Base-by-base conservation (phyloP, 495 filamentous ascomycete genomes). In the Sporormia fimetaria region DNA sequence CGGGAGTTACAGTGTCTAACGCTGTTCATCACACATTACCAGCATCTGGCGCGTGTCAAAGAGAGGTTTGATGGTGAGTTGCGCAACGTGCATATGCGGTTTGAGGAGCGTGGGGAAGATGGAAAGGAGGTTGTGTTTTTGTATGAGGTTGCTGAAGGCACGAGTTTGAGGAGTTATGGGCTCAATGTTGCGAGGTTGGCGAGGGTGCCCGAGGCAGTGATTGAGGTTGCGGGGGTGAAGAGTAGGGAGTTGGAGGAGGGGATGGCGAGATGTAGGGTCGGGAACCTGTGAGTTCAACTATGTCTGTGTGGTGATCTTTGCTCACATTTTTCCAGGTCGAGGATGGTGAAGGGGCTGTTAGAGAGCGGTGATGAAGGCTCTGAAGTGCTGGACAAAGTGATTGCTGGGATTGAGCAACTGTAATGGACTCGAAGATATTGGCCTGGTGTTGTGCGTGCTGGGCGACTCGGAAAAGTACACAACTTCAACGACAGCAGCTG, bases 11-110 rank as follows among this genome's bases (percentile, higher is more conserved):
- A 68, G 38, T 84, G 84, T 34, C 63, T 95, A 43, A 87, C 82
- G 3, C 66, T 95, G 14, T 98, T 98, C 66, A 90, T 96, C 57
- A 98, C 90, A 29, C 90, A 98, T 63, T 96, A 98, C 61, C 92
- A 96, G 57, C 74, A 74, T 44, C 73, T 98, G 2, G 78, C 81
- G 8, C 64, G 67, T 29, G 70, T 94, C 47, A 81, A 75, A 3
- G 70, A 74, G 10, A 71, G 74, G 4, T 81, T 87, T 44, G 63
- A 66, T 4, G 32, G 21, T 2, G 71, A 73, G 40, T 67, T 87
- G 14, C 73, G 65, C 40, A 88, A 87, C 55, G 78, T 87, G 41
- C 84, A 90, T 55, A 87, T 88, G 80, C 72, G 73, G 26, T 95
- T 95, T 58, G 45, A 52, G 24, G 53, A 46, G 4, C 54, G 50